Evolutionary conservation across 768 basidiomycete species (phyloP).

Genomic region (Boletales sp.): DNA sequence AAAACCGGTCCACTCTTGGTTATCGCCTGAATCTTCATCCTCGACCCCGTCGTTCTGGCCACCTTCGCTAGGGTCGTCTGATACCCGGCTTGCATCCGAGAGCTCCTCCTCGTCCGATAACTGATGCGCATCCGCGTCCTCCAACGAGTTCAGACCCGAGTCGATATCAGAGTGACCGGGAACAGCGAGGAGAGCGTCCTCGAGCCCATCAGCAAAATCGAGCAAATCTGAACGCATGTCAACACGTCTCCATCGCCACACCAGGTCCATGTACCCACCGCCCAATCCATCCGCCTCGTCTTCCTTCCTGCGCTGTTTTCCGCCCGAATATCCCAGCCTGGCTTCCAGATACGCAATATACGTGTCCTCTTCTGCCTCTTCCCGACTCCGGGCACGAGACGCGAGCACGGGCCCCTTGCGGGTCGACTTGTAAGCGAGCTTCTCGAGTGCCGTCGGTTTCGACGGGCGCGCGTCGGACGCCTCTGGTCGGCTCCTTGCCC

Average conservation of each 20-base stretch:
- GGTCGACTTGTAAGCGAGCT: constrained; percentile 22
- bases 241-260: neutral
- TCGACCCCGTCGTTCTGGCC: constrained; percentile 3
- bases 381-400: constrained; percentile 28
- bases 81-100: constrained; percentile 4
- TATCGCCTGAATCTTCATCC: constrained; percentile 22
- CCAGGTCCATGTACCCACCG: constrained; percentile 45
- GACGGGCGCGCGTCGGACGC: constrained; percentile 1
- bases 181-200: constrained; percentile 1
- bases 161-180: neutral
- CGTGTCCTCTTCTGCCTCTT: constrained; percentile 70
- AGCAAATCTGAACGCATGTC: constrained; percentile 44
- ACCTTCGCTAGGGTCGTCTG: neutral
- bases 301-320: constrained; percentile 40
- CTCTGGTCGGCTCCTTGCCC: neutral
- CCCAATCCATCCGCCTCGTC: constrained; percentile 78
- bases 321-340: constrained; percentile 57
- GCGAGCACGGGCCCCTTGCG: constrained; percentile 1
- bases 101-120: neutral
- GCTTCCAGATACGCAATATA: constrained; percentile 84
- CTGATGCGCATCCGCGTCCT: no score
- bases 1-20: constrained; percentile 39
- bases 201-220: constrained; percentile 41
- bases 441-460: constrained; percentile 33
- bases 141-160: neutral